Conservation (phyloP, 2,329 filamentous ascomycete genomes). For the Blastomyces silverae region DNA sequence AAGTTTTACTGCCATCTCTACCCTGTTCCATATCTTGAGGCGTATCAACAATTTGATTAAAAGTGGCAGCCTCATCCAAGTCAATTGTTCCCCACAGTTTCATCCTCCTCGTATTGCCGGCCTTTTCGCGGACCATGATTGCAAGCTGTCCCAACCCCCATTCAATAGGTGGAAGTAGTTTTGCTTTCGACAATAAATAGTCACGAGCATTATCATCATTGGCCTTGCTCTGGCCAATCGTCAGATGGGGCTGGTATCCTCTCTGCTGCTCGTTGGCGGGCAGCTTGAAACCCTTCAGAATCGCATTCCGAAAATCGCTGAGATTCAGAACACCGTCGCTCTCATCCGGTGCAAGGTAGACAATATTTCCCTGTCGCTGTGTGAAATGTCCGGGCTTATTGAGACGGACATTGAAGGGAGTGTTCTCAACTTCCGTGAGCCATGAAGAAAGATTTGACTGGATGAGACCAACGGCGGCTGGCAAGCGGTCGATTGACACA, state of each 20-base stretch:
- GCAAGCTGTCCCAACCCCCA: slow-evolving; percentile 48
- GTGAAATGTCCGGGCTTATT: slow-evolving; percentile 44
- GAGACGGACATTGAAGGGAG: slow-evolving; percentile 25
- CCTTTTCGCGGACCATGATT: slow-evolving; percentile 49
- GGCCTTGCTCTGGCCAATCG: slow-evolving; percentile 53
- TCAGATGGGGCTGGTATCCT: slow-evolving; percentile 50
- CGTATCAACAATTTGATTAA: not conserved
- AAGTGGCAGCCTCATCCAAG: slow-evolving; percentile 14
- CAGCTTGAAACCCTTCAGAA: slow-evolving; percentile 34
- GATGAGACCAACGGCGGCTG: slow-evolving; percentile 40
- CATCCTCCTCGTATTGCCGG: slow-evolving; percentile 45
- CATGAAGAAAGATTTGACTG: slow-evolving; percentile 29
- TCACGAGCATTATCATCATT: slow-evolving; percentile 42
- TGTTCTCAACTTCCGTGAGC: slow-evolving; percentile 15
- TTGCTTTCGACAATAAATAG: slow-evolving; percentile 49
- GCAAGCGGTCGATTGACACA: slow-evolving; percentile 46
- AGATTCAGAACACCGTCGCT: slow-evolving; percentile 24
- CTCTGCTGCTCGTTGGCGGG: slow-evolving; percentile 24
- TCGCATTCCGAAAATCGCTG: slow-evolving; percentile 29
- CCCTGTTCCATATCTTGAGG: not conserved
- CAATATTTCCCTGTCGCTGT: slow-evolving; percentile 47
- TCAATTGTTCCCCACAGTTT: slow-evolving; percentile 49
- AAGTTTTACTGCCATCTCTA: not conserved
- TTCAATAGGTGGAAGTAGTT: slow-evolving; percentile 42
- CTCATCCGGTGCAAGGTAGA: slow-evolving; percentile 36